These are phyloP conservation scores for Hypoxylon sp. DNA, from an alignment of 2,329 filamentous ascomycete genomes.

Conservation along the genomic window DNA sequence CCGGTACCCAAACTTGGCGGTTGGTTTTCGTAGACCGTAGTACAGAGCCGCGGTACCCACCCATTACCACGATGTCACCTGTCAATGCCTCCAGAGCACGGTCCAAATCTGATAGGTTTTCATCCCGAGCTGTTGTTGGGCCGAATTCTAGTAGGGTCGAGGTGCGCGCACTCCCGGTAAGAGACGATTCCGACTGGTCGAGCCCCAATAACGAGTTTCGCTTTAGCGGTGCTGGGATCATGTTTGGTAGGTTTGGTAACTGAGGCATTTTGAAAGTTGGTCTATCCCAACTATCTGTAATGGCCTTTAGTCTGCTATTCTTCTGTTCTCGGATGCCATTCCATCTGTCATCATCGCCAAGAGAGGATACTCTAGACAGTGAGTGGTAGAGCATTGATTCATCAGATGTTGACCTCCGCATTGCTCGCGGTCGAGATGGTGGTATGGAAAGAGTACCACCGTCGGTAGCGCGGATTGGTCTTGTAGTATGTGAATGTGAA, in stretches of 20 bases:
- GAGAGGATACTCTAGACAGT: conserved; percentile 81
- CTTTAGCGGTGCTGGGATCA: conserved; percentile 55
- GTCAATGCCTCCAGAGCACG: conserved; percentile 74
- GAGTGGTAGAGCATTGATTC: conserved; percentile 82
- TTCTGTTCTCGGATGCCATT: conserved; percentile 84
- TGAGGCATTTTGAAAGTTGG: conserved; percentile 80
- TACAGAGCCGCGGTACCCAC: conserved; percentile 92
- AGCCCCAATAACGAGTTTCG: conserved; percentile 42
- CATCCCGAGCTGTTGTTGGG: conserved; percentile 43
- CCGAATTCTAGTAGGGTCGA: conserved; percentile 33
- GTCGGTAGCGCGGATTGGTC: conserved; percentile 26
- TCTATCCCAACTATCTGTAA: conserved; percentile 85
- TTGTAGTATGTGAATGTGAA: conserved; percentile 20
- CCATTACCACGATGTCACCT: conserved; percentile 88
- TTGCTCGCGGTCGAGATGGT: conserved; percentile 48
- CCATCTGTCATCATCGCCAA: conserved; percentile 86
- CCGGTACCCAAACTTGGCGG: conserved; percentile 92
- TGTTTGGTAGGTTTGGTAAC: conserved; percentile 70
- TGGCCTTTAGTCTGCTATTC: conserved; percentile 89
- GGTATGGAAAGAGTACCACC: conserved; percentile 36
- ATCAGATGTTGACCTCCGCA: conserved; percentile 77
- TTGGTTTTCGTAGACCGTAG: conserved; percentile 84
- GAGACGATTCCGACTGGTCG: conserved; percentile 41
- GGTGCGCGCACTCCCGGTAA: conserved; percentile 33
- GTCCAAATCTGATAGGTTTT: conserved; percentile 58